Evolutionary conservation across 2,329 filamentous ascomycete species (phyloP).

Genomic region (Fusarium lateritium): DNA sequence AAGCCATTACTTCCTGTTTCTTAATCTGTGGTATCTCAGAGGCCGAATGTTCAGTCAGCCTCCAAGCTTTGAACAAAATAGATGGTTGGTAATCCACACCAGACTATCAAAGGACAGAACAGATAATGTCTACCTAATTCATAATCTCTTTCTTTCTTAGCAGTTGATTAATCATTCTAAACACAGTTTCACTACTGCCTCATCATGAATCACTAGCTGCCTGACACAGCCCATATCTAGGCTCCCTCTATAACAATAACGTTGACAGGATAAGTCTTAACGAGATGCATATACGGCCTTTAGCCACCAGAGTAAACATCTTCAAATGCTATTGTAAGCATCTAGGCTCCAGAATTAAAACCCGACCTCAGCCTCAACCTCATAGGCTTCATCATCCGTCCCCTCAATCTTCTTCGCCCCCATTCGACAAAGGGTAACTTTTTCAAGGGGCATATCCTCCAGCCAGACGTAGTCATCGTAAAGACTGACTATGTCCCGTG

Average conservation of each 20-base stretch:
- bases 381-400: constrained; percentile 68
- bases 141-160: neutral
- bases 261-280: neutral
- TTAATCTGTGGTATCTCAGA: neutral
- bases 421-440: constrained; percentile 87
- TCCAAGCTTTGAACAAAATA: neutral
- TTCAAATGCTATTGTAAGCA: neutral
- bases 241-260: constrained; percentile 3
- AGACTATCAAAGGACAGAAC: neutral
- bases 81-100: constrained; percentile 16
- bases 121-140: constrained; percentile 6
- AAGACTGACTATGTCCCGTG: constrained; percentile 66
- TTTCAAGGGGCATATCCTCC: constrained; percentile 75
- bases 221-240: constrained; percentile 1
- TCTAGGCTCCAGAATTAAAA: constrained; percentile 51
- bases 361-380: constrained; percentile 65
- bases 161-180: neutral
- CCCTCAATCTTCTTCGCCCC: constrained; percentile 78
- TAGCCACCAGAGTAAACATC: neutral
- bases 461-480: constrained; percentile 81
- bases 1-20: neutral
- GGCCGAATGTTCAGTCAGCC: constrained; percentile 5
- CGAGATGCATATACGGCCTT: neutral
- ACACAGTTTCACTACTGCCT: neutral
- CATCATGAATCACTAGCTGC: neutral